These are phyloP conservation scores for Mycena metata DNA, from an alignment of 768 basidiomycete genomes.

Conservation along the genomic window DNA sequence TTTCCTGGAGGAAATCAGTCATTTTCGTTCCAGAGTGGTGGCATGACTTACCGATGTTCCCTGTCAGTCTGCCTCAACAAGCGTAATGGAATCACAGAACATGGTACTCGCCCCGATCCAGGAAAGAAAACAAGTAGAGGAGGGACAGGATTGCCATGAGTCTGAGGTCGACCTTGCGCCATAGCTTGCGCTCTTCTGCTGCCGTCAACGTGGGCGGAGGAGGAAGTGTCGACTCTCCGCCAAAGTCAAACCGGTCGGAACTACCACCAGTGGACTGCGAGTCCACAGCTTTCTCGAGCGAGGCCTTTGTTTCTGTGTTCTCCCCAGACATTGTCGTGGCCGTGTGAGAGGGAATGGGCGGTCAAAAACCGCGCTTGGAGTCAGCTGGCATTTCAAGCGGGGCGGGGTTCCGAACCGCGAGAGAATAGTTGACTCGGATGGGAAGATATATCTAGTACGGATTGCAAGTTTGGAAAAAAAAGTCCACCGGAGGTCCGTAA, in stretches of 20 bases:
- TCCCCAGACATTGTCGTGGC: no score
- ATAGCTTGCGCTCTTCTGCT: constrained; percentile 66
- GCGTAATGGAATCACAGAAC: no score
- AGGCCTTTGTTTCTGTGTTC: no score
- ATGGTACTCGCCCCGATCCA: constrained; percentile 65
- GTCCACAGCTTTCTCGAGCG: no score
- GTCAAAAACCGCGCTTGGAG: no score
- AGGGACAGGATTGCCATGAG: constrained; percentile 70
- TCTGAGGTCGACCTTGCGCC: constrained; percentile 69
- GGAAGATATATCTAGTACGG: no score
- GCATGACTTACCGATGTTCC: constrained; percentile 64
- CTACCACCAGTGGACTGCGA: background rate
- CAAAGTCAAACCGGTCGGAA: constrained; percentile 51
- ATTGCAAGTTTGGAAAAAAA: no score
- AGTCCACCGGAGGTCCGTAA: no score
- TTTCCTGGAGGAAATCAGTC: constrained; percentile 58
- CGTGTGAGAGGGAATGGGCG: no score
- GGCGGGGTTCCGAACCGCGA: no score
- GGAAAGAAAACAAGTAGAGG: constrained; percentile 74
- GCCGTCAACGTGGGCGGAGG: constrained; percentile 60
- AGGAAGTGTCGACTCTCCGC: constrained; percentile 59
- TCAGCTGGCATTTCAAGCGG: no score
- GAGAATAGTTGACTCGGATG: no score
- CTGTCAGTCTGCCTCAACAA: constrained; percentile 45
- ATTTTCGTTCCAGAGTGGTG: background rate